These are phyloP conservation scores for Mollisiaceae sp. DNA, from an alignment of 2,329 filamentous ascomycete species.

Conservation along the genomic window DNA sequence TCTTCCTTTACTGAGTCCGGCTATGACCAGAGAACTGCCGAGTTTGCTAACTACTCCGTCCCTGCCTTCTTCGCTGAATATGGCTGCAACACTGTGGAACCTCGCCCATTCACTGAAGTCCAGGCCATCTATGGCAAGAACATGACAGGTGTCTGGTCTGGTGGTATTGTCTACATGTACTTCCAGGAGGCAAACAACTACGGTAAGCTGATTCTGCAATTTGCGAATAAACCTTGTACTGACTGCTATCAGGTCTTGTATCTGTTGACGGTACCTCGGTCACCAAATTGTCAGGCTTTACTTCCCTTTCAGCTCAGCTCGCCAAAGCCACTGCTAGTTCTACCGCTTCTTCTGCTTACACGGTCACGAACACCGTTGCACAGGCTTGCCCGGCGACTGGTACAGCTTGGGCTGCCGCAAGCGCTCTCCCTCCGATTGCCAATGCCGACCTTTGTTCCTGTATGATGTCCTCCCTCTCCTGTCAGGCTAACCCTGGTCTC, in stretches of 20 bases:
- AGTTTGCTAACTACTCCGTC: constrained; percentile 88
- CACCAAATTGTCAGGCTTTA: constrained; percentile 75
- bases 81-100: constrained; percentile 78
- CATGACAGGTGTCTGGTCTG: constrained; percentile 90
- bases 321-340: constrained; percentile 68
- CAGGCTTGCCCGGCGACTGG: constrained; percentile 72
- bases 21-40: constrained; percentile 80
- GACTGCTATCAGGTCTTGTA: constrained; percentile 64
- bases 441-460: constrained; percentile 82
- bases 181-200: constrained; percentile 91
- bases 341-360: constrained; percentile 72
- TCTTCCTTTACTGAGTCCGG: constrained; percentile 78
- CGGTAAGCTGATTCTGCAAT: constrained; percentile 54
- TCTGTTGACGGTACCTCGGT: constrained; percentile 63
- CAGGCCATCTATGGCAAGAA: constrained; percentile 75
- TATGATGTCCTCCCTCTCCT: constrained; percentile 78
- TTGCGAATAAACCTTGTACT: constrained; percentile 17
- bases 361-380: constrained; percentile 70
- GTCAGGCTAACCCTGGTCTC: constrained; percentile 66
- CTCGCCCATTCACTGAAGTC: constrained; percentile 86
- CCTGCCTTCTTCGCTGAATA: constrained; percentile 99
- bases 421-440: constrained; percentile 78
- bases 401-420: constrained; percentile 71
- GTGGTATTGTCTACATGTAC: constrained; percentile 99
- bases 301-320: constrained; percentile 72